Evolutionary conservation across 345 rosid species (phyloP), one percentile per base, ranked within the genome.

Genomic region (Dimocarpus longan): DNA sequence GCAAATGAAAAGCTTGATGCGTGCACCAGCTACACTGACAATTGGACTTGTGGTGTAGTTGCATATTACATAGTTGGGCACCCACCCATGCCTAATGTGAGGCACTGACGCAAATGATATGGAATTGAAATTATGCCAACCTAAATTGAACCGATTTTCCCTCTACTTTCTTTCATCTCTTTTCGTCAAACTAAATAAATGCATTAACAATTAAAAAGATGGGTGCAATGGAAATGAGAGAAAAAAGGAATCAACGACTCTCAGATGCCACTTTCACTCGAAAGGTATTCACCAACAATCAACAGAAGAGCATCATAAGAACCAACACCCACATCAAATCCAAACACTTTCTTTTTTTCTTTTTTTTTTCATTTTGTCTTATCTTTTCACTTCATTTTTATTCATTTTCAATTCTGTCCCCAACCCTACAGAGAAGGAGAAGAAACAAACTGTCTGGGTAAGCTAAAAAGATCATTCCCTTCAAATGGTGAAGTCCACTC

Each of bases 401-500:
- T 87, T 88, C 78, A 80, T 81, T 68, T 68, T 32, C 74, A 80
- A 71, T 66, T 80, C 75, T 77, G 79, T 82, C 80, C 64, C 80
- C 73, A 57, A 77, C 86, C 77, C 91, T 89, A 93, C 85, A 88
- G 95, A 56, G 94, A 87, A 66, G 97, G 96, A 88, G 93, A 91
- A 44, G 91, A 86, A 77, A 84, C 96, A 86, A 86, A 93, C 90
- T 87, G 92, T 83, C 94, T 93, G 46, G 98, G 91, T 86, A 95
- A 83, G 81, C 92, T 89, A 89, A 95, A 91, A n/a, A 95, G 88
- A 84, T 95, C 98, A 69, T 87, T 87, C 82, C 92, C 98, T 84
- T 88, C 97, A 78, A 95, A 95, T 7, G 98, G 98, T 4, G 98
- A 95, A 5, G 92, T 89, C 98, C 98, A 95, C 24, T 93, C 98